Base-by-base conservation (phyloP, 257 asterid genomes). In the Vinca minor region DNA sequence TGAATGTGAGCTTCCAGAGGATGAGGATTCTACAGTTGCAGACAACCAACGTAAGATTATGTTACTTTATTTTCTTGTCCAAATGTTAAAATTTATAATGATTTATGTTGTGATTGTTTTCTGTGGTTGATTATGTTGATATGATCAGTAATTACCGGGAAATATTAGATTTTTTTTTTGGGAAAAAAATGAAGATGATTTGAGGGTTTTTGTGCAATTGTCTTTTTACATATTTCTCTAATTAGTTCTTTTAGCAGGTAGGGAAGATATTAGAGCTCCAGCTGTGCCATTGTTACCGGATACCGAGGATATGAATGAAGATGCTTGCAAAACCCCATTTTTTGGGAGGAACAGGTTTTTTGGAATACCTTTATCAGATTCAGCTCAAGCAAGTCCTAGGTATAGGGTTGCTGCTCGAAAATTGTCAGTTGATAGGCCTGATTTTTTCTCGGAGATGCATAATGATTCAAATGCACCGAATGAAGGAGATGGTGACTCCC, bases 381-480 rank as follows among this genome's bases (percentile, higher is more conserved):
- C 95, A 23, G 84, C 84, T 77, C 98, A 83, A 44, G 81, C 72
- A 13, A 91, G 98, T 73, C 98, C 98, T 10, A 84, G 84, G 61
- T 83, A 52, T 75, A 73, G 74, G 65, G 47, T 44, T 8, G 35
- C 32, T 56, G 42, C 63, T 9, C 70, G 68, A 73, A 91, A 73
- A 54, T 21, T 69, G 13, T 42, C 79, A 17, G 39, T 62, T 1
- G 89, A 82, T 53, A 82, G 69, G 65, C 60, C 74, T 0, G 91
- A 81, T 10, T 18, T 72, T 5, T 14, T 57, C 28, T 32, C 73
- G 8, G 91, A 82, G 12, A n/a, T 21, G 57, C 71, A 76, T 17
- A 73, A 23, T 12, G 88, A 86, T 20, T 52, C 71, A 13, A 76
- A 59, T 38, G 63, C 76, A 21, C 36, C 57, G 23, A 78, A 67